These are phyloP conservation scores for Moesziomyces antarcticus DNA, from an alignment of 1,284 basidiomycete species.

Conservation along the genomic window DNA sequence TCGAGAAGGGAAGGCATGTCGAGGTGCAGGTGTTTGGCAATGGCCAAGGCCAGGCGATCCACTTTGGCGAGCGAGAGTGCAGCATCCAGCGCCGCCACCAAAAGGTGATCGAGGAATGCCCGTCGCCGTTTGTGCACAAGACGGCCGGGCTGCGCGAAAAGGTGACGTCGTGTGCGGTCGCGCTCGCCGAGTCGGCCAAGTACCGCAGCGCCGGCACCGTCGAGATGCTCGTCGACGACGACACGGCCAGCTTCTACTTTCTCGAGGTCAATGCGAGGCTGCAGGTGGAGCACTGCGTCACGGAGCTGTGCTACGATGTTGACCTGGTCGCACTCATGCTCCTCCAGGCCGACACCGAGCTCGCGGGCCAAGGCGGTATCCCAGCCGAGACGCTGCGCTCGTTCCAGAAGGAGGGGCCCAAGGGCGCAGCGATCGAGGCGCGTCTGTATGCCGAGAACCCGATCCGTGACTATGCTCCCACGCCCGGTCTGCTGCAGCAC, in stretches of 20 bases:
- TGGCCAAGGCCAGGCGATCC: conserved; percentile 73
- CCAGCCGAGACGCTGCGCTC: conserved; percentile 66
- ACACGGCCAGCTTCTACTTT: conserved; percentile 75
- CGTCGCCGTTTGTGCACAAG: conserved; percentile 72
- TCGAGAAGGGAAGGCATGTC: conserved; percentile 67
- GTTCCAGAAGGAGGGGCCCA: conserved; percentile 62
- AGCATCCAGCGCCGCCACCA: conserved; percentile 76
- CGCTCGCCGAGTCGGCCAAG: conserved; percentile 72
- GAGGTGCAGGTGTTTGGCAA: conserved; percentile 80
- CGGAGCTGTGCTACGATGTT: conserved; percentile 67
- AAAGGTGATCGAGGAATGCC: conserved; percentile 79
- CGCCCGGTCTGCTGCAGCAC: conserved; percentile 74
- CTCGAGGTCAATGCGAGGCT: conserved; percentile 81
- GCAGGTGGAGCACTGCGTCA: conserved; percentile 79
- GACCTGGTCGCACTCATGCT: conserved; percentile 76
- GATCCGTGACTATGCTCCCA: conserved; percentile 73
- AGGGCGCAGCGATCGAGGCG: conserved; percentile 73
- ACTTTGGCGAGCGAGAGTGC: conserved; percentile 77
- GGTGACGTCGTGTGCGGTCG: conserved; percentile 73
- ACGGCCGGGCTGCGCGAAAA: conserved; percentile 36
- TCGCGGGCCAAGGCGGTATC: conserved; percentile 65
- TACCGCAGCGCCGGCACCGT: conserved; percentile 77
- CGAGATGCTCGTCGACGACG: conserved; percentile 76
- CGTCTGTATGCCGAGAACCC: conserved; percentile 78
- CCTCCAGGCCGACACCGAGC: conserved; percentile 69